Conservation (phyloP, 805 yeast genomes). For the Yueomyces sinensis region DNA sequence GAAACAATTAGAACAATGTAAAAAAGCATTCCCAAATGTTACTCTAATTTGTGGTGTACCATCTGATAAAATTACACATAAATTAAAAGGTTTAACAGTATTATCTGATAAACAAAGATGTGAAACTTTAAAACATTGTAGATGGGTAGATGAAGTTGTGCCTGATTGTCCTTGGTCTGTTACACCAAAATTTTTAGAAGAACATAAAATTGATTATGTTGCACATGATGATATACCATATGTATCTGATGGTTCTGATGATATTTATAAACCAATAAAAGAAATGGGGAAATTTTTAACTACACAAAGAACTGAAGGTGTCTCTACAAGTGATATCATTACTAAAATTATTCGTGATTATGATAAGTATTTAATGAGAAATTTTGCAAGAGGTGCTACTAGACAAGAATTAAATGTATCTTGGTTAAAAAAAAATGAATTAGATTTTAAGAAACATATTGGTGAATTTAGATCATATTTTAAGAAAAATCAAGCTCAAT, state of each 20-base stretch:
- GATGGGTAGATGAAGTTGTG: constrained; percentile 95
- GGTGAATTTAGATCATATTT: constrained; percentile 77
- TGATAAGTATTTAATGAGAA: constrained; percentile 92
- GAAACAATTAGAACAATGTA: constrained; percentile 95
- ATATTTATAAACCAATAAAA: constrained; percentile 86
- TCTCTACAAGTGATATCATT: constrained; percentile 90
- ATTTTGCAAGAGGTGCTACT: constrained; percentile 95
- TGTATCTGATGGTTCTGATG: constrained; percentile 78
- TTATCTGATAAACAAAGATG: constrained; percentile 76
- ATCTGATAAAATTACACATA: constrained; percentile 80
- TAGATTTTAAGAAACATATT: constrained; percentile 85
- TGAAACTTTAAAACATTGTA: constrained; percentile 86
- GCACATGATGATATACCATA: constrained; percentile 98
- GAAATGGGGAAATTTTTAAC: constrained; percentile 81
- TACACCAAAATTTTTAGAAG: constrained; percentile 60
- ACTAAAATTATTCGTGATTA: constrained; percentile 91
- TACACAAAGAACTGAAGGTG: constrained; percentile 94
- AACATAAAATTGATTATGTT: constrained; percentile 84
- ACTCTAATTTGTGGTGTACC: constrained; percentile 86
- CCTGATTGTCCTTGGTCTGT: constrained; percentile 95
- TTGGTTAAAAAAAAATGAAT: constrained; percentile 94
- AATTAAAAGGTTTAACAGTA: constrained; percentile 86
- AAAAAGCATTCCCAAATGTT: constrained; percentile 78
- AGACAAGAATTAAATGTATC: constrained; percentile 92
- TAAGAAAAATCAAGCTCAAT: constrained; percentile 55